Evolutionary conservation across 2,329 filamentous ascomycete genomes (phyloP), one percentile per base, ranked within the genome.

Genomic region (Macrophomina pseudophaseolina): DNA sequence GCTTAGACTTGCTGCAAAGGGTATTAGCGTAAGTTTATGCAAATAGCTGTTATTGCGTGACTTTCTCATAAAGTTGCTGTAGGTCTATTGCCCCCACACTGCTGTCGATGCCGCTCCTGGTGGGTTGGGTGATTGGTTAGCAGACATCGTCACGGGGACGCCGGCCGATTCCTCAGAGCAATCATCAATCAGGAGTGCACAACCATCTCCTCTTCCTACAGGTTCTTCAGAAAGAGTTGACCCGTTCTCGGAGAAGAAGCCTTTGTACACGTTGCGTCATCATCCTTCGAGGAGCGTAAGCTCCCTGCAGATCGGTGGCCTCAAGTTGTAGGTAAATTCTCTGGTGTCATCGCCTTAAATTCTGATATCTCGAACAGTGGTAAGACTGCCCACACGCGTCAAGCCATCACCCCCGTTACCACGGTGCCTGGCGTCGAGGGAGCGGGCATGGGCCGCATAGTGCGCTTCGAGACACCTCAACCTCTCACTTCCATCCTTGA

Each of bases 91-190:
- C 70, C 95, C 95, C 0, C 95, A 99, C 80, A 99, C 95, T 0
- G 94, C 95, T 14, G 88, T 98, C 51, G 95, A 99, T 79, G 93
- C 93, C 46, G 92, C 92, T 0, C 87, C 89, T 0, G 88, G 89
- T 18, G 95, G 95, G 4, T 87, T 99, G 71, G 96, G 94, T 75
- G 92, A 97, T 77, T 99, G 94, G 94, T 88, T 99, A 9, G 93
- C 92, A 68, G 91, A 96, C 74, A 90, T 96, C 58, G 87, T 97
- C 23, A 89, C 90, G 2, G 89, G 88, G 38, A 83, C 81, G 40
- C 78, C 78, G 11, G 76, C 75, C 38, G 70, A 69, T 14, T 66
- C 72, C 1, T 66, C 67, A 52, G 69, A 68, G 69, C 72, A 67
- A 16, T 64, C 58, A 9, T 51, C 49, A 14, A 38, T 51, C 40